A percentile compares a stretch with the other conserved stretches of the same genome.
Conservation (phyloP, 148 eudicot species). For the Spergularia marina region DNA sequence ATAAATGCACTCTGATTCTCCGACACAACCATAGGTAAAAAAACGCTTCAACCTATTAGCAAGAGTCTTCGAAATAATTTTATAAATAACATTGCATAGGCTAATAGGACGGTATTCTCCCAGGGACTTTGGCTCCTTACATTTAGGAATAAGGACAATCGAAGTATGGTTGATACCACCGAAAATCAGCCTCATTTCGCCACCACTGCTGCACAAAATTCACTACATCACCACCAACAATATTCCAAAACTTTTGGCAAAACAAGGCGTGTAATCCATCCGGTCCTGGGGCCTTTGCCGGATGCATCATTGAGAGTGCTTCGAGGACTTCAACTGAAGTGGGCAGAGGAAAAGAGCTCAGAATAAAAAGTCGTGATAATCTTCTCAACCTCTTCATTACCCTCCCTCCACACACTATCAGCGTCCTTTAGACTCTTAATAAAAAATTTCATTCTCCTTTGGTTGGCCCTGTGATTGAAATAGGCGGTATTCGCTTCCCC, state of each 20-base stretch:
- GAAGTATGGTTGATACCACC: not conserved
- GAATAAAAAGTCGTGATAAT: no score
- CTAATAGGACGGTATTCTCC: not conserved
- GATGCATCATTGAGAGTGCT: no score
- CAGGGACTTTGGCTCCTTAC: not conserved
- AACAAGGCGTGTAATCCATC: no score
- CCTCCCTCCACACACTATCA: not conserved
- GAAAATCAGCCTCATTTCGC: not conserved
- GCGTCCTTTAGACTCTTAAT: not conserved
- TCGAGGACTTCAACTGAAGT: no score
- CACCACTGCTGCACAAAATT: not conserved
- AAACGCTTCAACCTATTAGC: not conserved
- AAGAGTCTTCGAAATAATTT: not conserved
- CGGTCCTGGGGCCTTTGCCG: no score
- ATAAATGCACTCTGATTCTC: not conserved
- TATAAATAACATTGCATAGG: not conserved
- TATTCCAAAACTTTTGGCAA: not conserved
- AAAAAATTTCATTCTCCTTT: not conserved
- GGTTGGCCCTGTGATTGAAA: not conserved
- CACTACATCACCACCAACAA: not conserved
- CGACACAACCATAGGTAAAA: not conserved
- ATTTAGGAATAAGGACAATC: not conserved
- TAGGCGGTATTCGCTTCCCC: not conserved
- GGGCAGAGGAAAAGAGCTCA: no score
- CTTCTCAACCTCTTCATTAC: not conserved